Evolutionary conservation across 257 asterid species (phyloP).

Genomic region (Penstemon davidsonii): DNA sequence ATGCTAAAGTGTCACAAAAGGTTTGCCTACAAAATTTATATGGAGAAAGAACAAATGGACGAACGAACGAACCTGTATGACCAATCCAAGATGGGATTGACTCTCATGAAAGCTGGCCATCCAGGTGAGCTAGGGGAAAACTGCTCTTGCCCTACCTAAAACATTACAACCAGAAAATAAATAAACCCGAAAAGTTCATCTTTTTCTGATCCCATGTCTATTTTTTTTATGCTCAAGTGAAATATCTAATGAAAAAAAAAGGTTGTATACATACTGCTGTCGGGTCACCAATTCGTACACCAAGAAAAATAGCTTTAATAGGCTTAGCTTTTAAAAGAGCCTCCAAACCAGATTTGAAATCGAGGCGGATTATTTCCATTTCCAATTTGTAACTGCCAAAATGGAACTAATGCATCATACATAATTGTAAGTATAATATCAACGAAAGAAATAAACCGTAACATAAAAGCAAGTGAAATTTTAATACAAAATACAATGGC

Average conservation of each 20-base stretch:
- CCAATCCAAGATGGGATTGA: slow-evolving; percentile 97
- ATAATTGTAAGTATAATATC: slow-evolving; percentile 11
- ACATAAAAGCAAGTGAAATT: slow-evolving; percentile 1
- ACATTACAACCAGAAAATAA: slow-evolving; percentile 18
- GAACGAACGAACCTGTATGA: slow-evolving; percentile 65
- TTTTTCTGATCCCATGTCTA: slow-evolving; percentile 7
- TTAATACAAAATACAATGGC: not conserved
- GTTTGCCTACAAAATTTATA: not conserved
- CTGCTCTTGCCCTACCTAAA: slow-evolving; percentile 92
- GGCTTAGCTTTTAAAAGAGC: slow-evolving; percentile 73
- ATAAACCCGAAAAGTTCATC: not conserved
- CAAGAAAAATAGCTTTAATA: slow-evolving; percentile 85
- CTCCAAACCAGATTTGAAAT: slow-evolving; percentile 89
- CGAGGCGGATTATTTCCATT: slow-evolving; percentile 82
- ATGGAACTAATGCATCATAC: slow-evolving; percentile 28
- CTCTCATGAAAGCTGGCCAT: slow-evolving; percentile 98
- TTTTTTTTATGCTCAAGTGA: slow-evolving; percentile 10
- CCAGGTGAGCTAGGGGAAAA: slow-evolving; percentile 96
- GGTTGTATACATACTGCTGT: slow-evolving; percentile 64
- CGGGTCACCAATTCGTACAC: slow-evolving; percentile 94
- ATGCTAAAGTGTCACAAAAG: too few species aligned
- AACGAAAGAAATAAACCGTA: slow-evolving; percentile 13
- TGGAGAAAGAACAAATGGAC: not conserved
- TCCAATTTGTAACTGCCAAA: slow-evolving; percentile 71
- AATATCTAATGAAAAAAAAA: slow-evolving; percentile 16